Percentiles rank a stretch among this genome's conserved stretches.
Conservation (phyloP, 1,284 basidiomycete species). For the Papiliotrema flavescens region DNA sequence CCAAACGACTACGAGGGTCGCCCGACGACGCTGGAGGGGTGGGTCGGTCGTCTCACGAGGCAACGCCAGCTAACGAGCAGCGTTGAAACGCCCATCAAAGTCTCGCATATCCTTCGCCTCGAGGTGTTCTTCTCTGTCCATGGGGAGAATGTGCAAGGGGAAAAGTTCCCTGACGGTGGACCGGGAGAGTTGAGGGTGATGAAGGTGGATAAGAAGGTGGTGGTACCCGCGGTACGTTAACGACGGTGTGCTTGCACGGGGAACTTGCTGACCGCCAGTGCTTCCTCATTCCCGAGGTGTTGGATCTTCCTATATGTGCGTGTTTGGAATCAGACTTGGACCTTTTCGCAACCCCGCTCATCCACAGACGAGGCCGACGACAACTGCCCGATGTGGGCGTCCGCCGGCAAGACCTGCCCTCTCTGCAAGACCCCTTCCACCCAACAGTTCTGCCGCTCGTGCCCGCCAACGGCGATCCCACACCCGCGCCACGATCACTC, state of each 20-base stretch:
- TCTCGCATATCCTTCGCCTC: slow-evolving; percentile 28
- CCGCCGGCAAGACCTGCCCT: slow-evolving; percentile 14
- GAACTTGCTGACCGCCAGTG: slow-evolving; percentile 7
- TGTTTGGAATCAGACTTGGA: too few species aligned
- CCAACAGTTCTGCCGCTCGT: slow-evolving; percentile 24
- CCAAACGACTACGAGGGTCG: slow-evolving; percentile 33
- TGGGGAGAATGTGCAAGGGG: slow-evolving; percentile 26
- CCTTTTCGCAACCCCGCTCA: neutral
- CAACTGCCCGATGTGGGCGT: neutral
- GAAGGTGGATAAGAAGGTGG: slow-evolving; percentile 22
- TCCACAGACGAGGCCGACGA: slow-evolving; percentile 5
- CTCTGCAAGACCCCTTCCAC: slow-evolving; percentile 18
- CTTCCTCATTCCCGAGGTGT: slow-evolving; percentile 12
- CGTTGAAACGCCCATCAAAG: slow-evolving; percentile 30
- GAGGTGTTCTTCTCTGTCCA: slow-evolving; percentile 37
- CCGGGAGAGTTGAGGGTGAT: slow-evolving; percentile 28
- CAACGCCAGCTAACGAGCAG: neutral
- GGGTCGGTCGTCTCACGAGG: neutral
- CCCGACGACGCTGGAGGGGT: slow-evolving; percentile 32
- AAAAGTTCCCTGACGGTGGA: slow-evolving; percentile 11
- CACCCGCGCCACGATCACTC: slow-evolving; percentile 33
- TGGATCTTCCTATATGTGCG: slow-evolving; percentile 9
- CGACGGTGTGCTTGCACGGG: neutral
- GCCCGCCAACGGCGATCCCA: slow-evolving; percentile 17
- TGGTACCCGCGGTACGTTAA: slow-evolving; percentile 16